A percentile compares a stretch with the other conserved stretches of the same genome.
Evolutionary conservation across 306 rosid genomes (phyloP).

Genomic region (Ormosia semicastrata): DNA sequence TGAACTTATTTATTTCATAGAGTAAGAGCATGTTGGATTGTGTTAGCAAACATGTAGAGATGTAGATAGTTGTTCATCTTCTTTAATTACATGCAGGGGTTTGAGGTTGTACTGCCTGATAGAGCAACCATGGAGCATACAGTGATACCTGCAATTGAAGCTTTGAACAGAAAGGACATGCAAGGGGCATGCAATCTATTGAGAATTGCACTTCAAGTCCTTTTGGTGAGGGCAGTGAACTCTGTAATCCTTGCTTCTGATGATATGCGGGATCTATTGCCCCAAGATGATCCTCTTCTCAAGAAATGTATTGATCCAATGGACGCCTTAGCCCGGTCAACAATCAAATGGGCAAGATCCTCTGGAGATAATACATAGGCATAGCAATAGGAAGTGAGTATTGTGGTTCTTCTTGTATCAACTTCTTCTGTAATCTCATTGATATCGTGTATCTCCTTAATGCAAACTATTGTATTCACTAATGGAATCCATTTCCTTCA

Average conservation of each 20-base stretch:
- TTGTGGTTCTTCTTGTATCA: background rate
- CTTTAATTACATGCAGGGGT: constrained; percentile 51
- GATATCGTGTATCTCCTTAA: background rate
- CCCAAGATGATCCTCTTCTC: constrained; percentile 53
- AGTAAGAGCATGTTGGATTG: background rate
- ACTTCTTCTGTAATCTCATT: constrained; percentile 21
- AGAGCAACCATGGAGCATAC: constrained; percentile 77
- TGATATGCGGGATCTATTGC: constrained; percentile 59
- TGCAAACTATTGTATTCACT: constrained; percentile 14
- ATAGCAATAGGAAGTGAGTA: background rate
- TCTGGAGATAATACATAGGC: constrained; percentile 21
- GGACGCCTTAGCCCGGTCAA: constrained; percentile 45
- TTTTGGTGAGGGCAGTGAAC: constrained; percentile 70
- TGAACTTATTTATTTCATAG: background rate
- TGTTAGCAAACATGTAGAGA: background rate
- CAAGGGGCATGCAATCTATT: constrained; percentile 76
- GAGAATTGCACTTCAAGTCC: constrained; percentile 77
- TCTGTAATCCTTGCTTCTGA: constrained; percentile 68
- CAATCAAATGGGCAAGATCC: constrained; percentile 44
- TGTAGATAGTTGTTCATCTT: background rate
- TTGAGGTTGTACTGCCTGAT: constrained; percentile 74
- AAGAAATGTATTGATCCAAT: constrained; percentile 48
- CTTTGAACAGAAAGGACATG: constrained; percentile 67
- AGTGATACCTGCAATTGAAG: constrained; percentile 69
- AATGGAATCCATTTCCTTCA: background rate